These are phyloP conservation scores for Euryodendron excelsum DNA, from an alignment of 148 eudicot genomes.

Conservation along the genomic window DNA sequence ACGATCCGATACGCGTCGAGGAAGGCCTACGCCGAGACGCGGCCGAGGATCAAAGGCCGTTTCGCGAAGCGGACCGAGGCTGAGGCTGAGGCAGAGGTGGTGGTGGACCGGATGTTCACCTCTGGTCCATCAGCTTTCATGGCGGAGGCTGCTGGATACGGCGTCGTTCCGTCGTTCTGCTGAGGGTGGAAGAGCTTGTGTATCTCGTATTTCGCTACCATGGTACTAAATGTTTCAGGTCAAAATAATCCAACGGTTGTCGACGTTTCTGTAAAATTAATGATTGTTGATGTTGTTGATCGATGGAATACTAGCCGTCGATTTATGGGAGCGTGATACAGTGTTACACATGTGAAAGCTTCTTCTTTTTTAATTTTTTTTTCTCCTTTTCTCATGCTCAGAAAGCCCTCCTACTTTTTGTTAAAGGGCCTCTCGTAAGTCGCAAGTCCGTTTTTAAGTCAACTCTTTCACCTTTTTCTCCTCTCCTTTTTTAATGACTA, in stretches of 20 bases:
- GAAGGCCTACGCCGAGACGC: conserved; percentile 86
- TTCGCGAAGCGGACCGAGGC: conserved; percentile 66
- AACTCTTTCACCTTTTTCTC: conserved; percentile 10
- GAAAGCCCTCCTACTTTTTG: conserved; percentile 25
- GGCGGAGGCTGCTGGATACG: conserved; percentile 39
- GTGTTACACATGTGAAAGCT: conserved; percentile 6
- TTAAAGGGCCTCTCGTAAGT: conserved; percentile 7
- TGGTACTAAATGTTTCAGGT: background rate
- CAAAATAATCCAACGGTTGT: conserved; percentile 12
- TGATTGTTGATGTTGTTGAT: background rate
- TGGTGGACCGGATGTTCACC: conserved; percentile 26
- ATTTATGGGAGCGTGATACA: background rate
- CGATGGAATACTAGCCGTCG: conserved; percentile 11
- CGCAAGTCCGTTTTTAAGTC: background rate
- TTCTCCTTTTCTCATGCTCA: background rate
- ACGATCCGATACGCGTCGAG: conserved; percentile 91
- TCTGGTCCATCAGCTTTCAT: conserved; percentile 13
- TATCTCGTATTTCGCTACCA: background rate
- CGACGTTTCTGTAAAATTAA: background rate
- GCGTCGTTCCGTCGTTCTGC: conserved; percentile 57
- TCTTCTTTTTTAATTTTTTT: no score
- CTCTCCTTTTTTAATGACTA: background rate
- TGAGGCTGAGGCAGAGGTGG: conserved; percentile 5
- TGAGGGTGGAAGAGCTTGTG: background rate
- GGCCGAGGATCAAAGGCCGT: conserved; percentile 91